Conservation (phyloP, 208 protist species). For the Novymonas esmeraldas region DNA sequence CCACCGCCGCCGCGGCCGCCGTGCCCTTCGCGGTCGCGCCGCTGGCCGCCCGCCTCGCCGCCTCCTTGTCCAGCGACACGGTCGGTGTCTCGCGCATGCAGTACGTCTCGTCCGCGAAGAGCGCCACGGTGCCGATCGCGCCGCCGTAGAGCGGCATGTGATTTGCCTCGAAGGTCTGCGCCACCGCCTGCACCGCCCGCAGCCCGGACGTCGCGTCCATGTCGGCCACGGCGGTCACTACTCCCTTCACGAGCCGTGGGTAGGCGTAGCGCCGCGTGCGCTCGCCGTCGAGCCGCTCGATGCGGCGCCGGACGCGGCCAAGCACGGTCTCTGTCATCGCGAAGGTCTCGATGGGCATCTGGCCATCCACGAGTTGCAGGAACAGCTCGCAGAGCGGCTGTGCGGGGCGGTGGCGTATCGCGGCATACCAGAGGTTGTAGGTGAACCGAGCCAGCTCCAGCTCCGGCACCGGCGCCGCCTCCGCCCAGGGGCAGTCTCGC, state of each 20-base stretch:
- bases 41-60: not conserved
- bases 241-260: conserved; percentile 41
- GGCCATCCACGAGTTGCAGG: conserved; percentile 57
- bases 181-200: conserved; percentile 53
- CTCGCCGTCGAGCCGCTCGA: conserved; percentile 52
- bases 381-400: conserved; percentile 79
- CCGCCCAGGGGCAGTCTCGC: conserved; percentile 19
- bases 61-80: not conserved
- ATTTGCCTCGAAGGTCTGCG: conserved; percentile 66
- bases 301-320: conserved; percentile 23
- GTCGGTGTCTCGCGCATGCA: conserved; percentile 16
- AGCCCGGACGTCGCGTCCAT: conserved; percentile 48
- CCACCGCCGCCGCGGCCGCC: not conserved
- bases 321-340: conserved; percentile 42
- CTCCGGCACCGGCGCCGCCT: conserved; percentile 37
- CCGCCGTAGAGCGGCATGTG: conserved; percentile 47
- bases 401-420: conserved; percentile 50
- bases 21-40: not conserved
- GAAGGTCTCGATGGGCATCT: conserved; percentile 50
- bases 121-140: conserved; percentile 33
- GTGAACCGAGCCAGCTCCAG: conserved; percentile 63
- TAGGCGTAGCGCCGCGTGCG: conserved; percentile 58
- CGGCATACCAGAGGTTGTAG: conserved; percentile 79
- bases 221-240: conserved; percentile 53
- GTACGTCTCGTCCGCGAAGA: conserved; percentile 63